Conservation (phyloP, 176 grass and related monocot species). For the Thalia dealbata region DNA sequence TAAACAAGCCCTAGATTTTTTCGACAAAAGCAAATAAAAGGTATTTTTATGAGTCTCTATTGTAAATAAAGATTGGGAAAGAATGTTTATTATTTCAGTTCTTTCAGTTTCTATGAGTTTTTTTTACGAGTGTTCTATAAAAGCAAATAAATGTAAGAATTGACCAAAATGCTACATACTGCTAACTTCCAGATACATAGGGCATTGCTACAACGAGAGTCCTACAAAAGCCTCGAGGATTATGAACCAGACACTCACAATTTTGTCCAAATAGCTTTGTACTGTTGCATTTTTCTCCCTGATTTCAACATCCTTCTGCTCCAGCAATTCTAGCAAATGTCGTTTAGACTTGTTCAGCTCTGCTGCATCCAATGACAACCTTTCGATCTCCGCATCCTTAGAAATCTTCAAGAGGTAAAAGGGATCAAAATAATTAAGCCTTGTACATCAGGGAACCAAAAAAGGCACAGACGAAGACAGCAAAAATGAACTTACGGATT, state of each 20-base stretch:
- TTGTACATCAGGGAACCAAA: not conserved
- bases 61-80: too few species aligned
- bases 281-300: constrained; percentile 70
- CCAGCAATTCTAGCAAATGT: constrained; percentile 66
- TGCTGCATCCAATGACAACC: constrained; percentile 42
- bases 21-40: too few species aligned
- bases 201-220: too few species aligned
- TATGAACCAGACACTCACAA: constrained; percentile 33
- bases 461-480: constrained; percentile 1
- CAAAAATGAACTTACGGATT: constrained; percentile 42
- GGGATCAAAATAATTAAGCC: not conserved
- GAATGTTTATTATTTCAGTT: too few species aligned
- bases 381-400: constrained; percentile 74
- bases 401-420: constrained; percentile 38
- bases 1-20: too few species aligned
- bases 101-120: too few species aligned
- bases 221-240: not conserved
- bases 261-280: constrained; percentile 82
- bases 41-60: too few species aligned
- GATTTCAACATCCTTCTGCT: constrained; percentile 75
- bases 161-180: too few species aligned
- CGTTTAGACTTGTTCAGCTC: constrained; percentile 72
- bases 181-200: too few species aligned
- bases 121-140: too few species aligned
- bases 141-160: too few species aligned